These are phyloP conservation scores for Plenodomus biglobosus DNA, from an alignment of 2,329 filamentous ascomycete genomes.

Conservation along the genomic window DNA sequence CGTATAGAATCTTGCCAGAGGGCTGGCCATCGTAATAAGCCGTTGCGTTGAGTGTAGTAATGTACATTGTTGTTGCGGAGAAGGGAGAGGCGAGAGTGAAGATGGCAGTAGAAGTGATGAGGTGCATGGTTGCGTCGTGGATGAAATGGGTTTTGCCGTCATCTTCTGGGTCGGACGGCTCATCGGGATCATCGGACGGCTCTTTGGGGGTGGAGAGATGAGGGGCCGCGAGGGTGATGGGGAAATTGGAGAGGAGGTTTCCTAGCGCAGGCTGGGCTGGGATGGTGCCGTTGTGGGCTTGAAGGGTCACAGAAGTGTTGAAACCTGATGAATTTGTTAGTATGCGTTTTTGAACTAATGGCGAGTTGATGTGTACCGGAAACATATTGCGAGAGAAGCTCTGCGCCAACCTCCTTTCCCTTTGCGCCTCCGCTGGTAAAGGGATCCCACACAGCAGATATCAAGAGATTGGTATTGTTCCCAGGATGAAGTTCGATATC, in stretches of 20 bases:
- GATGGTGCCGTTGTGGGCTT: slow-evolving; percentile 70
- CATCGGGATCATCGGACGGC: slow-evolving; percentile 42
- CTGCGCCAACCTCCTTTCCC: slow-evolving; percentile 64
- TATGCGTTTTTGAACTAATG: slow-evolving; percentile 5
- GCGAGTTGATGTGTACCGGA: slow-evolving; percentile 60
- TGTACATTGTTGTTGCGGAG: slow-evolving; percentile 68
- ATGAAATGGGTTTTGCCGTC: slow-evolving; percentile 68
- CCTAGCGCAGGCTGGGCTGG: slow-evolving; percentile 73
- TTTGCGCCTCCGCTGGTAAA: slow-evolving; percentile 60
- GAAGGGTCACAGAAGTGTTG: slow-evolving; percentile 78
- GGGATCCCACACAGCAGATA: slow-evolving; percentile 76
- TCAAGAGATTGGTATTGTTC: slow-evolving; percentile 68
- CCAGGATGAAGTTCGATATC: slow-evolving; percentile 67
- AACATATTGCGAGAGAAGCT: slow-evolving; percentile 81
- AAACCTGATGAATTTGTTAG: slow-evolving; percentile 52
- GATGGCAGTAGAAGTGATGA: slow-evolving; percentile 81
- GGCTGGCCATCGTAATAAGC: slow-evolving; percentile 81
- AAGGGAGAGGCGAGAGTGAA: slow-evolving; percentile 84
- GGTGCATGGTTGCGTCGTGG: slow-evolving; percentile 78
- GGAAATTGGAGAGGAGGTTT: slow-evolving; percentile 69
- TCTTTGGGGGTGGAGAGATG: slow-evolving; percentile 60
- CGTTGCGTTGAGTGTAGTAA: slow-evolving; percentile 80
- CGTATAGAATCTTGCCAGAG: slow-evolving; percentile 75
- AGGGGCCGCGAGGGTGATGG: slow-evolving; percentile 72
- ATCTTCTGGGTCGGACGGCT: slow-evolving; percentile 38